phyloP scores from a whole-genome alignment of 352 stramenopile species.

The Globisporangium spinosum region DNA sequence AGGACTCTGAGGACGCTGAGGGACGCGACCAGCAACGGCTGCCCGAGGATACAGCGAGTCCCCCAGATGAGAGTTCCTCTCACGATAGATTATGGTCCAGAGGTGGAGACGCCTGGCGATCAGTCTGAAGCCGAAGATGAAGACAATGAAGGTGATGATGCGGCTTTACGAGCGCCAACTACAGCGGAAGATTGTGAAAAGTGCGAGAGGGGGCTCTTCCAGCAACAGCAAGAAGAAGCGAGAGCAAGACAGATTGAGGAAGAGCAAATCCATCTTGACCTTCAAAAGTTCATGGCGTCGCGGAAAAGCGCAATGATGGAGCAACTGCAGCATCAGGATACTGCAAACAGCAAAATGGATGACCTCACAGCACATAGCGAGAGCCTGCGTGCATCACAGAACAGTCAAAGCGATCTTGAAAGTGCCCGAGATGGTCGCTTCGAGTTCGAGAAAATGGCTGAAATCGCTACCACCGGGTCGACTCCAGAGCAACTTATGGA shows the following conservation, averaged over 20 bases:
- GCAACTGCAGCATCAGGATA: constrained; percentile 21
- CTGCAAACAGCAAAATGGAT: not conserved
- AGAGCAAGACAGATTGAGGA: not conserved
- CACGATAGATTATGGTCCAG: not conserved
- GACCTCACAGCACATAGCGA: not conserved
- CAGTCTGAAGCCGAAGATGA: constrained; percentile 15
- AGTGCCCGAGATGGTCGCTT: not conserved
- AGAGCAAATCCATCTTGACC: constrained; percentile 23
- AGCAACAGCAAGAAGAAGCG: not conserved
- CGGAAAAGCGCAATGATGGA: constrained; percentile 35
- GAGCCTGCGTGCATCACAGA: not conserved
- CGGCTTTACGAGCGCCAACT: not conserved
- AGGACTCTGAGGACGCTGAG: not conserved
- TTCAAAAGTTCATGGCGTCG: constrained; percentile 38
- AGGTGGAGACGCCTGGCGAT: not conserved
- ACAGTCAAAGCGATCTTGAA: not conserved
- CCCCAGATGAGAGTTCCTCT: not conserved
- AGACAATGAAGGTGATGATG: not conserved
- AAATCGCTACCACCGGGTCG: not conserved
- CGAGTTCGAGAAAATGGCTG: not conserved
- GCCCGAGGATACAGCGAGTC: not conserved
- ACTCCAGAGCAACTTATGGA: not conserved
- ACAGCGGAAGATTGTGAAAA: not conserved
- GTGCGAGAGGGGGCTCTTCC: not conserved
- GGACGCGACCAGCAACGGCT: not conserved